Evolutionary conservation across 176 grass and related monocot genomes (phyloP), one percentile per base, ranked within the genome.

Genomic region (Canna indica): DNA sequence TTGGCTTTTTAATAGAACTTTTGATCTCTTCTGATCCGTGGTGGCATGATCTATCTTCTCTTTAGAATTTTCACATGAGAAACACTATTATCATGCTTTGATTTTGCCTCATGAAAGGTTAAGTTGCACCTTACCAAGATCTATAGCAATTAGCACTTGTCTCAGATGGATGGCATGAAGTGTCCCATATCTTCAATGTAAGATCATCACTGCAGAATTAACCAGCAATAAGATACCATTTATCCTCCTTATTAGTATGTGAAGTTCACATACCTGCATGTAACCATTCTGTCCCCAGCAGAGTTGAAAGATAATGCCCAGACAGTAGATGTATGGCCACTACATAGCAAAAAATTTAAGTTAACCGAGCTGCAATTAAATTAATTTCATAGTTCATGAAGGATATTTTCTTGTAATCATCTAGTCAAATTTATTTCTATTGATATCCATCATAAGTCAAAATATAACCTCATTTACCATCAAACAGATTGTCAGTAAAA

Each of bases 101-200:
- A 27, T 58, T n/a, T 25, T 8, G 25, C 53, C 11, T 1, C 59
- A n/a, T 32, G 33, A 39, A 41, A 60, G 54, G 44, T 71, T 65
- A 69, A 32, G 14, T 26, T 29, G 70, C 18, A 67, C 59, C 79
- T 81, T 85, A 99, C 94, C 89, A 93, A 77, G 89, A 85, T 83
- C 73, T 82, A 52, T 74, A 78, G 54, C 13, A 70, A 73, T 81
- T 77, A 24, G 65, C 75, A 64, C 73, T 86, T 76, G 77, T 69
- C 72, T 81, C 83, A 76, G 92, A 85, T 69, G 85, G 79, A 74
- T 82, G 81, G 76, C 47, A 29, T 67, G 78, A 76, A 13, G 86
- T 83, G 28, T 84, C 84, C 94, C 94, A 99, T 90, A 93, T 83
- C 68, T 99, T 99, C 39, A 92, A 83, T 25, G 89, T 93, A 72